Evolutionary conservation across 2,329 filamentous ascomycete species (phyloP).

Genomic region (Aspergillus ruber): DNA sequence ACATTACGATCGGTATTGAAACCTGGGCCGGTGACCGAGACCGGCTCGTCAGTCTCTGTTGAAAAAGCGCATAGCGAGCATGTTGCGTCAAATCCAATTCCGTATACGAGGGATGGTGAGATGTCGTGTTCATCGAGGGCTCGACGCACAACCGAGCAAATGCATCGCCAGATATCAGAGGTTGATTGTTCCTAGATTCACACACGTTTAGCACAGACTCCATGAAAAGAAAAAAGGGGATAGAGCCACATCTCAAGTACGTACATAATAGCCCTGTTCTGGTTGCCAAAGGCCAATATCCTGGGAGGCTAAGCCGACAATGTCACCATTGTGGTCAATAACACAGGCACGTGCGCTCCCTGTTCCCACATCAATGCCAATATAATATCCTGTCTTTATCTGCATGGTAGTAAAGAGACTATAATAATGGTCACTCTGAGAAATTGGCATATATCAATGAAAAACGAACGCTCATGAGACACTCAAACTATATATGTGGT

Average conservation of each 20-base stretch:
- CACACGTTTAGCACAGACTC: neutral
- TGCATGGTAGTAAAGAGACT: neutral
- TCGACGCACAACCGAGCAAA: conserved; percentile 70
- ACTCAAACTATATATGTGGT: neutral
- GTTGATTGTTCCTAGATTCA: conserved; percentile 80
- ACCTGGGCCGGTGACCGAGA: conserved; percentile 73
- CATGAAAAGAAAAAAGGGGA: neutral
- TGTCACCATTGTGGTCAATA: conserved; percentile 81
- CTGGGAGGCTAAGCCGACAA: conserved; percentile 61
- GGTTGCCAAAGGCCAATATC: conserved; percentile 72
- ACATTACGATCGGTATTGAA: conserved; percentile 86
- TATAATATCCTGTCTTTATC: conserved; percentile 38
- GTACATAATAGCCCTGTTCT: conserved; percentile 62
- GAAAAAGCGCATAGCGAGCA: conserved; percentile 87
- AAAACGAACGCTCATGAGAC: too few relatives aligned
- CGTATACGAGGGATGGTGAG: conserved; percentile 52
- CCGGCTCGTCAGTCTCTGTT: conserved; percentile 57
- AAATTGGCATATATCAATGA: too few relatives aligned
- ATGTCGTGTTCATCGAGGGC: neutral
- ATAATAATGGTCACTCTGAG: neutral
- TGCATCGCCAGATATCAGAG: conserved; percentile 86
- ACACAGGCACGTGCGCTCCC: conserved; percentile 89
- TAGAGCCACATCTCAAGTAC: conserved; percentile 12
- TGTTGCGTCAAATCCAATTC: conserved; percentile 90
- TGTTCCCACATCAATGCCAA: conserved; percentile 90